Percentiles rank a stretch among this genome's conserved stretches.
Evolutionary conservation across 2,329 filamentous ascomycete genomes (phyloP).

Genomic region (Pestalotiopsis fici): DNA sequence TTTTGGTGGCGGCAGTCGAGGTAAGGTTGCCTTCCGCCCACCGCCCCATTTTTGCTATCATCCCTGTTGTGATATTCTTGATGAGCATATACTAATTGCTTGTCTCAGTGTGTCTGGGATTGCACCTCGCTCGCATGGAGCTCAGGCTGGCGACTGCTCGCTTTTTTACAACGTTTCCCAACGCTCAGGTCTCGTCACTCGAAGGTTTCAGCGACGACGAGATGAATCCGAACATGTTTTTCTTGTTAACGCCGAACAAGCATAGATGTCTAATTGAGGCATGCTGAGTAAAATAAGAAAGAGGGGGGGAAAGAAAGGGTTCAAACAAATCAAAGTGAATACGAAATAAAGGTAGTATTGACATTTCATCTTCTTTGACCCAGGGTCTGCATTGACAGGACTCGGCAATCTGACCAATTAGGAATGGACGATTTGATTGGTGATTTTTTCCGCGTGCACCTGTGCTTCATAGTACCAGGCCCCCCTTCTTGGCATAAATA

Average conservation of each 20-base stretch:
- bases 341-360: too few species aligned
- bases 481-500: neutral
- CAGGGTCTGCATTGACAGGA: neutral
- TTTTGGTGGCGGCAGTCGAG: constrained; percentile 44
- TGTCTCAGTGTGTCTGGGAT: constrained; percentile 45
- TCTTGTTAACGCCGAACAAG: constrained; percentile 26
- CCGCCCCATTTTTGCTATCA: neutral
- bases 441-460: neutral
- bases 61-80: neutral
- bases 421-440: neutral
- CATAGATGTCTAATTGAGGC: constrained; percentile 28
- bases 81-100: neutral
- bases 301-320: neutral
- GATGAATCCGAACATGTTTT: constrained; percentile 27
- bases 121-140: constrained; percentile 56
- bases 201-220: constrained; percentile 31
- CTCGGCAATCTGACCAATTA: neutral
- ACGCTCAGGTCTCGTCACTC: constrained; percentile 23
- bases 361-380: neutral
- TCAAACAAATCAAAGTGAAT: neutral
- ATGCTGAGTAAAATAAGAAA: neutral
- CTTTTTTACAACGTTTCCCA: constrained; percentile 43
- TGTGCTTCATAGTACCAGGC: neutral
- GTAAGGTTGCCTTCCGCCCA: constrained; percentile 14
- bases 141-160: constrained; percentile 47